phyloP scores from a whole-genome alignment of 2,329 filamentous ascomycete species.

The Fusarium abutilonis region DNA sequence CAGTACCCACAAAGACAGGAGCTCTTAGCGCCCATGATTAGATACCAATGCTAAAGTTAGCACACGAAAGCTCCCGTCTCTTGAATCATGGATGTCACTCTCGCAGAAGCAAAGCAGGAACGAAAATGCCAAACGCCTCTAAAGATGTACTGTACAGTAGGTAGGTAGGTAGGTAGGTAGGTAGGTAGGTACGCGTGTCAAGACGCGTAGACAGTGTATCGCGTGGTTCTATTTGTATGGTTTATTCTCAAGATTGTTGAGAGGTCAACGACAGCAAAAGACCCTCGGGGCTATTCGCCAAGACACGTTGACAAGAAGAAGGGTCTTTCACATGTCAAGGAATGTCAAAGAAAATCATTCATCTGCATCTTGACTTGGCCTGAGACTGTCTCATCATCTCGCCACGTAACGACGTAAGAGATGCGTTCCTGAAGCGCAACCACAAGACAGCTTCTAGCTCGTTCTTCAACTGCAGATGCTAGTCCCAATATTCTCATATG shows the following conservation, averaged over 20 bases:
- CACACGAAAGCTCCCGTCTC: slow-evolving; percentile 10
- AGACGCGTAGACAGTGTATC: slow-evolving; percentile 22
- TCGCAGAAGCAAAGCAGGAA: slow-evolving; percentile 4
- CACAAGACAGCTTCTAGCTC: slow-evolving; percentile 28
- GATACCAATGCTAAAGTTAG: slow-evolving; percentile 15
- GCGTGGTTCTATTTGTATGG: slow-evolving; percentile 16
- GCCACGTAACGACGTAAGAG: slow-evolving; percentile 35
- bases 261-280: slow-evolving; percentile 2
- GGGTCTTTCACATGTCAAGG: slow-evolving; percentile 35
- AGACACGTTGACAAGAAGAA: slow-evolving; percentile 7
- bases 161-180: too few species aligned
- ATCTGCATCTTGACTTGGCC: slow-evolving; percentile 25
- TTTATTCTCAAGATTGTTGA: slow-evolving; percentile 7
- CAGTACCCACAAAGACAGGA: slow-evolving; percentile 10
- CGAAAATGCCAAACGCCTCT: slow-evolving; percentile 9
- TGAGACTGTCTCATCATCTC: slow-evolving; percentile 35
- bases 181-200: slow-evolving; percentile 22
- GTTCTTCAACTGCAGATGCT: slow-evolving; percentile 14
- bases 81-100: slow-evolving; percentile 3
- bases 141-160: background rate
- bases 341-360: slow-evolving; percentile 4
- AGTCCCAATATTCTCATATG: slow-evolving; percentile 3
- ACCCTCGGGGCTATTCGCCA: slow-evolving; percentile 20
- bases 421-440: slow-evolving; percentile 20
- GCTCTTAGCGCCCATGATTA: slow-evolving; percentile 25